A percentile compares a stretch with the other conserved stretches of the same genome.
Conservation (phyloP, 768 basidiomycete genomes). For the Tulasnella calospora region DNA sequence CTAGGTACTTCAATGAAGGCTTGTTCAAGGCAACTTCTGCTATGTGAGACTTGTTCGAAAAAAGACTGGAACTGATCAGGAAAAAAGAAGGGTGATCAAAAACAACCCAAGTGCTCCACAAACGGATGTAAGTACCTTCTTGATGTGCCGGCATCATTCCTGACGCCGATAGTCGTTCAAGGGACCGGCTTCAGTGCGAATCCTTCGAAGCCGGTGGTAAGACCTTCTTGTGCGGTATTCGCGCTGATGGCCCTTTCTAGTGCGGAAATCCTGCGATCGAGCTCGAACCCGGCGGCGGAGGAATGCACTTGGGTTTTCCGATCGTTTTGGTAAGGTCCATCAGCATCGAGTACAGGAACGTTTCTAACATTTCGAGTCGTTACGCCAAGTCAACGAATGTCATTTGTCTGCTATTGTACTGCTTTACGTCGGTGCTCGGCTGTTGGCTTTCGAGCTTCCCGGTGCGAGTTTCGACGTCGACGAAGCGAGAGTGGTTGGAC, state of each 20-base stretch:
- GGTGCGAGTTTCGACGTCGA: neutral
- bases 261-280: neutral
- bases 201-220: neutral
- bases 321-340: neutral
- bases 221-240: neutral
- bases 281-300: neutral
- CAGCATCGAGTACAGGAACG: neutral
- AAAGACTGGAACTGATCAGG: neutral
- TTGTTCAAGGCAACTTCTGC: neutral
- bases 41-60: neutral
- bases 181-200: neutral
- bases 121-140: neutral
- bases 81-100: neutral
- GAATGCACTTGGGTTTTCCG: neutral
- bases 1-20: neutral
- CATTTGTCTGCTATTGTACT: neutral
- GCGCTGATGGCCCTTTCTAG: neutral
- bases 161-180: neutral
- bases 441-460: neutral
- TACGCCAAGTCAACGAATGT: neutral
- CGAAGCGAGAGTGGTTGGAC: neutral
- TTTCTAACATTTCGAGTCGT: neutral
- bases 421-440: neutral
- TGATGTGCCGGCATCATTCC: neutral
- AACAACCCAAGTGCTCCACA: too few relatives aligned